Evolutionary conservation across 345 rosid genomes (phyloP), one percentile per base, ranked within the genome.

Genomic region (Draba incana): DNA sequence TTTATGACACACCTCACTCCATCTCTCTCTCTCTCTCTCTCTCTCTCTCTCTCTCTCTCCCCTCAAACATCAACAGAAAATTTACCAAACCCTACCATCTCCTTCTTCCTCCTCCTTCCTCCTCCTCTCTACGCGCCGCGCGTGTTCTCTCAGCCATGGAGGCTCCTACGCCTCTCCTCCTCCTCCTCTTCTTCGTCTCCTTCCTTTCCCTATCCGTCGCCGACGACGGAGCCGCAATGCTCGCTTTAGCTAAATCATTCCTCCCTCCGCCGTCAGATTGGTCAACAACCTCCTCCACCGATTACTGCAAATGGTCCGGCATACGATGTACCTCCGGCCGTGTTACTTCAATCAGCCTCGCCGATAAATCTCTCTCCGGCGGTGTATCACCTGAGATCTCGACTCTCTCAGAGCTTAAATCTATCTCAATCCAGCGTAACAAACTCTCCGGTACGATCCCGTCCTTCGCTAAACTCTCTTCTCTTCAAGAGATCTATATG

Each of bases 231-330:
- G 56, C 74, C 5, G 79, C 74, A 38, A 81, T 90, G 70, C 75
- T 79, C 25, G 63, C 72, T 23, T 61, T 92, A 4, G 83, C 90
- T 35, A 41, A 72, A 14, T 69, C 88, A 6, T 75, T 90, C n/a
- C n/a, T 3, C 8, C 78, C 84, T 1, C 30, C 81, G 2, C 96
- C 97, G 11, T 25, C 78, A 5, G 78, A 71, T 10, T 91, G 97
- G 97, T 84, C 90, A 1, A 35, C 81, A 11, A 55, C 59, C 6
- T 70, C 79, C 16, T 71, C 81, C 4, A 5, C 54, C 41, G 71
- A 16, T 39, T 78, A 42, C 77, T 92, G 98, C 74, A 3, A 16
- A 0, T 92, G 98, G 98, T 8, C 8, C 0, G 90, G 93, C 73
- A 53, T 90, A 39, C 14, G 0, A 2, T 90, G 97, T 48, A 35